Evolutionary conservation across 2,329 filamentous ascomycete species (phyloP), one percentile per base, ranked within the genome.

Genomic region (Leptographium radiaticola): DNA sequence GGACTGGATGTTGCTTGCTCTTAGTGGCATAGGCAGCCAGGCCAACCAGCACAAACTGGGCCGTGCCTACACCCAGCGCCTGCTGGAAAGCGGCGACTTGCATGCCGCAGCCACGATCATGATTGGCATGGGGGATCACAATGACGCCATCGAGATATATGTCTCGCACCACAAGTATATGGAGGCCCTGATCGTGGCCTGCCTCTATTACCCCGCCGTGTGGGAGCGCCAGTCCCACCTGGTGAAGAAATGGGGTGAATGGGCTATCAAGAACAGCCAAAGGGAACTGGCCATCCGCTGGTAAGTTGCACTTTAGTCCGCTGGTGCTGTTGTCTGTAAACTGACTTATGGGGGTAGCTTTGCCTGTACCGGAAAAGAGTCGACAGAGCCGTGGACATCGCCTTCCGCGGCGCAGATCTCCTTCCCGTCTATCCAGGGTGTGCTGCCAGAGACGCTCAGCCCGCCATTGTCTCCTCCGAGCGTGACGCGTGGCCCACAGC

Each of bases 61-160:
- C 1, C 86, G 91, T 55, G 84, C 89, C 4, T 95, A 95, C 61
- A 88, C 95, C 1, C 90, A 95, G 66, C 83, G 89, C 50, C 75
- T 98, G 1, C 76, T 98, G 1, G 89, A 94, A 66, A 87, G 84
- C 58, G 89, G 89, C 33, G 93, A 98, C 62, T 75, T 96, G 2
- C 90, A 98, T 64, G 89, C 89, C 0, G 89, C 93, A 6, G 90
- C 89, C 18, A 91, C 91, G 0, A 91, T 97, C 58, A 81, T 98
- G 67, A 81, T 98, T 38, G 89, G 90, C 15, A 82, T 98, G 68
- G 90, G 90, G 2, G 91, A 97, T 64, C 76, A 87, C 61, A 91
- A 94, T 59, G 91, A 98, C 66, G 93, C 93, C 0, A 90, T 98
- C 56, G 93, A 98, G 67, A 86, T 96, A 34, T 98, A 98, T 62